Evolutionary conservation across 2,329 filamentous ascomycete species (phyloP).

Genomic region (Xylogone sp.): DNA sequence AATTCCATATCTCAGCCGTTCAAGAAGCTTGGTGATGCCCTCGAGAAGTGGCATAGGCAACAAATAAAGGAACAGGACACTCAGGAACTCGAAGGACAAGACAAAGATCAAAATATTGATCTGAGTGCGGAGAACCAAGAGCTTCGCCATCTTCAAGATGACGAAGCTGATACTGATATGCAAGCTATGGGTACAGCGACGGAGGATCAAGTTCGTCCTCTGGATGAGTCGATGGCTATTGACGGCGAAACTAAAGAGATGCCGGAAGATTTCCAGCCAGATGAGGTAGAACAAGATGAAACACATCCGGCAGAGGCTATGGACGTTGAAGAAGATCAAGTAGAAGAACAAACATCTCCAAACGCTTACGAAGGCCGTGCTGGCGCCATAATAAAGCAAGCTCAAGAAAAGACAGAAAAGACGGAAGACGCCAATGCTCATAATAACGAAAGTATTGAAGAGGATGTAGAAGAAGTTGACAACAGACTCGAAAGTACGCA

Average conservation of each 20-base stretch:
- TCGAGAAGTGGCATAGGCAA: constrained; percentile 90
- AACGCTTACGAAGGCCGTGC: constrained; percentile 52
- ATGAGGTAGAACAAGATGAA: constrained; percentile 38
- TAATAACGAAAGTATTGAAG: constrained; percentile 28
- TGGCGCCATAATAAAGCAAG: constrained; percentile 51
- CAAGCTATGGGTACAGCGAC: constrained; percentile 88
- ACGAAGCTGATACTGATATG: constrained; percentile 76
- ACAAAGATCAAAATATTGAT: constrained; percentile 24
- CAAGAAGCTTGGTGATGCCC: constrained; percentile 88
- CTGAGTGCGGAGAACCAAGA: constrained; percentile 73
- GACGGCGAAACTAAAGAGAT: constrained; percentile 62
- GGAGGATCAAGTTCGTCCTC: constrained; percentile 78
- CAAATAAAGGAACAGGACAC: constrained; percentile 64
- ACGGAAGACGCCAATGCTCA: constrained; percentile 47
- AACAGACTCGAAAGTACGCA: constrained; percentile 72
- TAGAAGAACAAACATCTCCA: constrained; percentile 38
- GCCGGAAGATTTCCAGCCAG: constrained; percentile 46
- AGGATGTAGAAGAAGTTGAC: constrained; percentile 32
- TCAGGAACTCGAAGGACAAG: constrained; percentile 37
- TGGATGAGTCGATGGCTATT: constrained; percentile 87
- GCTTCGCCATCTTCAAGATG: constrained; percentile 88
- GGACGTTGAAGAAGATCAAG: constrained; percentile 36
- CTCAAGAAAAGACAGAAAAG: constrained; percentile 40
- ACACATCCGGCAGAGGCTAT: constrained; percentile 40
- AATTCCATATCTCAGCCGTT: constrained; percentile 64